phyloP scores from a whole-genome alignment of 2,329 filamentous ascomycete genomes.

The Xylariaceae sp. region DNA sequence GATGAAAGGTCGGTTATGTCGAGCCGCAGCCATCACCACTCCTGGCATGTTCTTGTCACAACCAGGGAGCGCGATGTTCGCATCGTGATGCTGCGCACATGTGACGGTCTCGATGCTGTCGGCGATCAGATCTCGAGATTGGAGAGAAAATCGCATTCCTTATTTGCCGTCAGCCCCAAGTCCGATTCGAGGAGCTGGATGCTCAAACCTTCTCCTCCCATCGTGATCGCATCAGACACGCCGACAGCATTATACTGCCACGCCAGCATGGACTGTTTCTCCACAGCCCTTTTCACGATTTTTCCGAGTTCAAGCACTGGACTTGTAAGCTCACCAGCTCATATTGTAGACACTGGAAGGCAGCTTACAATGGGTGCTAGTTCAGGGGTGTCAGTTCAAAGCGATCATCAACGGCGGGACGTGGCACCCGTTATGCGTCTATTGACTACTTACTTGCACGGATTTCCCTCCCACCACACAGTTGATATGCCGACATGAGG shows the following conservation, averaged over 20 bases:
- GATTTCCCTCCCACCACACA: slow-evolving; percentile 97
- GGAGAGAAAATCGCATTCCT: slow-evolving; percentile 93
- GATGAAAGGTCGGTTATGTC: slow-evolving; percentile 86
- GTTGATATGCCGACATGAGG: slow-evolving; percentile 88
- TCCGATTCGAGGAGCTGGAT: background rate
- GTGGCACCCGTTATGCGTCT: background rate
- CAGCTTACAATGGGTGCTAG: slow-evolving; percentile 27
- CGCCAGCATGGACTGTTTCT: slow-evolving; percentile 80
- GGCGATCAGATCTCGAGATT: slow-evolving; percentile 87
- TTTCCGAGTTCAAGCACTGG: slow-evolving; percentile 81
- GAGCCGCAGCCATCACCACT: slow-evolving; percentile 81
- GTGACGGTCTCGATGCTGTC: slow-evolving; percentile 93
- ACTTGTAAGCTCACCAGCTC: slow-evolving; percentile 6
- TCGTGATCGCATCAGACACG: slow-evolving; percentile 86
- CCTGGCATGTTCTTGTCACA: slow-evolving; percentile 99
- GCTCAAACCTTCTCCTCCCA: slow-evolving; percentile 77
- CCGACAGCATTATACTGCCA: slow-evolving; percentile 95
- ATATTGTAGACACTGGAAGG: background rate
- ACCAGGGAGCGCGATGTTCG: slow-evolving; percentile 86
- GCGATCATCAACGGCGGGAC: background rate
- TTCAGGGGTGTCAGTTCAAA: too few species aligned
- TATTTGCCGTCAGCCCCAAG: background rate
- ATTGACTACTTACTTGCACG: slow-evolving; percentile 35
- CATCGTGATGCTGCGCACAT: slow-evolving; percentile 87
- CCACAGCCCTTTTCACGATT: slow-evolving; percentile 76